These are phyloP conservation scores for Meredithiella fracta DNA, from an alignment of 2,329 filamentous ascomycete genomes.

Conservation along the genomic window DNA sequence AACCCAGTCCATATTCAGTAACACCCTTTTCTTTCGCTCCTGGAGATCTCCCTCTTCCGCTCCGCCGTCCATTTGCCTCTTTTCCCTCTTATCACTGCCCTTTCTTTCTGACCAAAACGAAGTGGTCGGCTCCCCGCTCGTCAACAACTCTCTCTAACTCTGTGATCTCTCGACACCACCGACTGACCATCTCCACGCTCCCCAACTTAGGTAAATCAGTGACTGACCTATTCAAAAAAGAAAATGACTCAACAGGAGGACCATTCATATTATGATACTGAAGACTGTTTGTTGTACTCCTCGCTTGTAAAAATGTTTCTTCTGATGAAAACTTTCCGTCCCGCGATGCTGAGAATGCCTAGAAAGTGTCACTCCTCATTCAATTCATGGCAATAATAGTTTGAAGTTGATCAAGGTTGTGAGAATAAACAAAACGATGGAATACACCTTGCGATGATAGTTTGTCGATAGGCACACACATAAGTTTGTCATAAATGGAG, in stretches of 20 bases:
- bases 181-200: not conserved
- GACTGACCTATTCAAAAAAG: not conserved
- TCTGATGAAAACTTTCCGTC: constrained; percentile 22
- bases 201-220: not conserved
- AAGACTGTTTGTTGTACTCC: not conserved
- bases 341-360: constrained; percentile 23
- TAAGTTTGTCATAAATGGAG: too few relatives aligned
- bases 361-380: constrained; percentile 24
- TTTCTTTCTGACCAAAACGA: too few relatives aligned
- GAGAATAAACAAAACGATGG: not conserved
- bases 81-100: too few relatives aligned
- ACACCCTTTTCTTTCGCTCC: not conserved
- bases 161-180: too few relatives aligned
- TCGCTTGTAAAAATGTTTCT: constrained; percentile 22
- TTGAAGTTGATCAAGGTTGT: not conserved
- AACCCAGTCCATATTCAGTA: not conserved
- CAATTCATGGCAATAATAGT: constrained; percentile 24
- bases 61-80: too few relatives aligned
- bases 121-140: too few relatives aligned
- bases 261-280: too few relatives aligned
- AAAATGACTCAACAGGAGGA: not conserved
- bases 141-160: too few relatives aligned
- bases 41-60: not conserved
- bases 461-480: too few relatives aligned
- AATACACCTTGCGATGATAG: not conserved